Percentiles rank a stretch among this genome's conserved stretches.
Evolutionary conservation across 2,329 filamentous ascomycete species (phyloP).

Genomic region (Helicocarpus griseus): DNA sequence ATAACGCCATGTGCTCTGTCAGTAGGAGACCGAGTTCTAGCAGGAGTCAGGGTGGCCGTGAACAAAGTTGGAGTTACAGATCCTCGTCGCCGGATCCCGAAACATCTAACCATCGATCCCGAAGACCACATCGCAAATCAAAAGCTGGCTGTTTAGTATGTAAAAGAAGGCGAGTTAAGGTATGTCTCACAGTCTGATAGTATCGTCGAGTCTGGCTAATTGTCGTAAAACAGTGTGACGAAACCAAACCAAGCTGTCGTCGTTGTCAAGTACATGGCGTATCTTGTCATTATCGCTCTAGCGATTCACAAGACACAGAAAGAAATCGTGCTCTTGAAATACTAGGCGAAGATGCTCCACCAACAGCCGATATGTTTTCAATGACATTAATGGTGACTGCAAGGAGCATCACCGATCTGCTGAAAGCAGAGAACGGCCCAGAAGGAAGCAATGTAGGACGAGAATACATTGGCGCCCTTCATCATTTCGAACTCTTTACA

Average conservation of each 20-base stretch:
- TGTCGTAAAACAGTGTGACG: conserved; percentile 20
- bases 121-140: conserved; percentile 19
- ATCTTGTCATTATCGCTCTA: conserved; percentile 16
- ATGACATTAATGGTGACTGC: conserved; percentile 4
- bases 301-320: background rate
- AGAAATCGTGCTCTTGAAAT: conserved; percentile 10
- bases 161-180: conserved; percentile 23
- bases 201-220: background rate
- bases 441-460: background rate
- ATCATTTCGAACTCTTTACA: conserved; percentile 9
- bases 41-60: background rate
- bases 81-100: background rate
- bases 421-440: background rate
- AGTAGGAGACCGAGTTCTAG: background rate
- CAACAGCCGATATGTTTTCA: conserved; percentile 3
- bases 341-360: background rate
- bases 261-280: conserved; percentile 18
- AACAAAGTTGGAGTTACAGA: background rate
- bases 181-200: conserved; percentile 3
- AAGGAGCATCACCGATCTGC: conserved; percentile 1
- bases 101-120: background rate
- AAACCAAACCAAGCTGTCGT: conserved; percentile 18
- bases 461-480: conserved; percentile 5
- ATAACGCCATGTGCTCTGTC: background rate
- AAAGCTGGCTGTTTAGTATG: conserved; percentile 20